A percentile compares a stretch with the other conserved stretches of the same genome.
Evolutionary conservation across 208 protist species (phyloP).

Genomic region (Phytomonas serpens): DNA sequence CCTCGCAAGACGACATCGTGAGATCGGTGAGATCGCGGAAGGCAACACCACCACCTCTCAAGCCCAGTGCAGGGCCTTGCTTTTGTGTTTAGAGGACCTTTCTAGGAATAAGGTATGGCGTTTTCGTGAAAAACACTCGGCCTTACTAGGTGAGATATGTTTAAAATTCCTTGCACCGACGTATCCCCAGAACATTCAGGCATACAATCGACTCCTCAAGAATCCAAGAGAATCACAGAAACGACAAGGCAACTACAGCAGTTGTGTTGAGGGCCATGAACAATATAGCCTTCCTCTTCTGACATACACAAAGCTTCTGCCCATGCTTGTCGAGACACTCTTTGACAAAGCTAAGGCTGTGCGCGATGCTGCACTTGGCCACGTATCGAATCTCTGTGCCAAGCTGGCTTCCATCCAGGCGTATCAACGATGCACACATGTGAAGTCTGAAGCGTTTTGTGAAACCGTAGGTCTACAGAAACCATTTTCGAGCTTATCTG

Average conservation of each 20-base stretch:
- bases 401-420: constrained; percentile 7
- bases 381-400: constrained; percentile 4
- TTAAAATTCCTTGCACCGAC: constrained; percentile 6
- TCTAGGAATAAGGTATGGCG: constrained; percentile 69
- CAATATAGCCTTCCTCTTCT: constrained; percentile 1
- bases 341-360: constrained; percentile 80
- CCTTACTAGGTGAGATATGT: constrained; percentile 53
- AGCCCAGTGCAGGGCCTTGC: constrained; percentile 21
- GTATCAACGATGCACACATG: background rate
- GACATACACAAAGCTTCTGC: constrained; percentile 48
- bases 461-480: background rate
- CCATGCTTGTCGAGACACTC: constrained; percentile 50
- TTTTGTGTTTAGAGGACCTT: constrained; percentile 38
- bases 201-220: background rate
- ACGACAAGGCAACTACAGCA: background rate
- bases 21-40: background rate
- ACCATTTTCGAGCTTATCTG: background rate
- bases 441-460: background rate
- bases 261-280: background rate
- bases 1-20: constrained; percentile 1
- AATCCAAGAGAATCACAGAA: background rate
- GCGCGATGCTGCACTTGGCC: constrained; percentile 53
- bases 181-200: background rate
- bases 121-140: constrained; percentile 51
- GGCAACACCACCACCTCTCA: background rate